Evolutionary conservation across 2,329 filamentous ascomycete species (phyloP).

Genomic region (Apiospora rasikravindrae): DNA sequence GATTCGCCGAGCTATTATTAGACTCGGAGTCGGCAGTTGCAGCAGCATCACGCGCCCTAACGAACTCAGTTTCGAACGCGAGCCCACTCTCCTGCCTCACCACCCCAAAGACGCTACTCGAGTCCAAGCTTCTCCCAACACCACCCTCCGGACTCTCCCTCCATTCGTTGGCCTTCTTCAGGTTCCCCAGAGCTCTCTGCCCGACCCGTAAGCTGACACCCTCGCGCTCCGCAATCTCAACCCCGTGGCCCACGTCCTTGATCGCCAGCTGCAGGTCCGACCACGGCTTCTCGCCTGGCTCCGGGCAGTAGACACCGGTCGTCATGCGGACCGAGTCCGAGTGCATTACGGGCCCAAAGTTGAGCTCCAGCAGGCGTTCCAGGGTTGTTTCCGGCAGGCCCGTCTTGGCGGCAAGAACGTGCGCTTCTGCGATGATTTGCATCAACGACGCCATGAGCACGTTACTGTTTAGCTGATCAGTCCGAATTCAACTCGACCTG

Average conservation of each 20-base stretch:
- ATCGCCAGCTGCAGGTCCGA: slow-evolving; percentile 56
- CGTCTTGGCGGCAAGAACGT: slow-evolving; percentile 53
- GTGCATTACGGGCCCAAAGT: slow-evolving; percentile 44
- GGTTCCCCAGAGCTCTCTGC: slow-evolving; percentile 48
- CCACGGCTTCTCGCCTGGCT: slow-evolving; percentile 44
- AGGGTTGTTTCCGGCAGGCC: slow-evolving; percentile 46
- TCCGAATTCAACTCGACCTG: background rate
- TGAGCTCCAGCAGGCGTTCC: slow-evolving; percentile 48
- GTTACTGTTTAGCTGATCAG: slow-evolving; percentile 40
- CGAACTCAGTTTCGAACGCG: slow-evolving; percentile 47
- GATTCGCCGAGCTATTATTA: background rate
- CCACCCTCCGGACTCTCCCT: slow-evolving; percentile 35
- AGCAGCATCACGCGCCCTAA: slow-evolving; percentile 36
- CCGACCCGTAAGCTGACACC: slow-evolving; percentile 48
- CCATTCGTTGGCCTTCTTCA: slow-evolving; percentile 47
- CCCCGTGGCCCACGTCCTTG: slow-evolving; percentile 57
- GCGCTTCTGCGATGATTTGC: slow-evolving; percentile 54
- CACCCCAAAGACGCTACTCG: slow-evolving; percentile 56
- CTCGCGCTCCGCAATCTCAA: slow-evolving; percentile 46
- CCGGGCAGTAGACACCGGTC: slow-evolving; percentile 45
- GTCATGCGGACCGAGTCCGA: slow-evolving; percentile 46
- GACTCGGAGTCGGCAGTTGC: slow-evolving; percentile 1
- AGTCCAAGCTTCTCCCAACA: slow-evolving; percentile 50
- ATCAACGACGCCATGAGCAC: slow-evolving; percentile 55
- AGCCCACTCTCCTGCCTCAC: slow-evolving; percentile 49